Percentiles rank a stretch among this genome's conserved stretches.
Evolutionary conservation across 164 flowering plant genomes (phyloP).

Genomic region (Houttuynia cordata): DNA sequence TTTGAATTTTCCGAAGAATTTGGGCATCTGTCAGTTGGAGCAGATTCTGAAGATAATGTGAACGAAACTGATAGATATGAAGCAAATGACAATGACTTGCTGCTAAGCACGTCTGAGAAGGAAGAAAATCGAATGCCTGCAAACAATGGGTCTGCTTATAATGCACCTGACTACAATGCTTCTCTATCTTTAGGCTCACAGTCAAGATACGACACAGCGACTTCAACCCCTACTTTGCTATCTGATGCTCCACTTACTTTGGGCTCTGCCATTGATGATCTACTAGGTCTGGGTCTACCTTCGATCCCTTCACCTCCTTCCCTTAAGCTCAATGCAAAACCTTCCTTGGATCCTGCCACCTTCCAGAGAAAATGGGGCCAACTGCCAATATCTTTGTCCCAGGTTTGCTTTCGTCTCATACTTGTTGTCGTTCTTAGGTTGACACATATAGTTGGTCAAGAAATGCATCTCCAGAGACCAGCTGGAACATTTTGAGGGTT

Average conservation of each 20-base stretch:
- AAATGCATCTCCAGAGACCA: too few relatives aligned
- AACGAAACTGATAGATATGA: constrained; percentile 55
- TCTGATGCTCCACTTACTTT: constrained; percentile 17
- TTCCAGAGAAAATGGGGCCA: constrained; percentile 98
- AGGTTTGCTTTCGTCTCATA: constrained; percentile 29
- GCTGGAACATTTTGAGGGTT: too few relatives aligned
- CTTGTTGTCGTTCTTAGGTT: too few relatives aligned
- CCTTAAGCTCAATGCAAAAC: constrained; percentile 65
- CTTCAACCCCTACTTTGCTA: constrained; percentile 22
- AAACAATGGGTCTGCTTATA: constrained; percentile 67
- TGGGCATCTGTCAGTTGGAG: constrained; percentile 62
- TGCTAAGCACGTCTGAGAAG: constrained; percentile 65
- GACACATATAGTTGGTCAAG: too few relatives aligned
- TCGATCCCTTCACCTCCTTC: constrained; percentile 20
- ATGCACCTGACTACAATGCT: constrained; percentile 50
- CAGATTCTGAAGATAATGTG: constrained; percentile 36
- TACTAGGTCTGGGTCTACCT: constrained; percentile 47
- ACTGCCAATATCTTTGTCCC: constrained; percentile 51
- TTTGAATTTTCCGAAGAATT: constrained; percentile 89
- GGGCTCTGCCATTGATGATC: constrained; percentile 63
- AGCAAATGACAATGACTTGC: constrained; percentile 86
- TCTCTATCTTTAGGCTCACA: constrained; percentile 23
- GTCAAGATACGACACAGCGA: constrained; percentile 26
- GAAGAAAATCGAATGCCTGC: constrained; percentile 48
- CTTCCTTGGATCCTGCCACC: constrained; percentile 64